These are phyloP conservation scores for Aspergillus hortae DNA, from an alignment of 2,329 filamentous ascomycete genomes.

Conservation along the genomic window DNA sequence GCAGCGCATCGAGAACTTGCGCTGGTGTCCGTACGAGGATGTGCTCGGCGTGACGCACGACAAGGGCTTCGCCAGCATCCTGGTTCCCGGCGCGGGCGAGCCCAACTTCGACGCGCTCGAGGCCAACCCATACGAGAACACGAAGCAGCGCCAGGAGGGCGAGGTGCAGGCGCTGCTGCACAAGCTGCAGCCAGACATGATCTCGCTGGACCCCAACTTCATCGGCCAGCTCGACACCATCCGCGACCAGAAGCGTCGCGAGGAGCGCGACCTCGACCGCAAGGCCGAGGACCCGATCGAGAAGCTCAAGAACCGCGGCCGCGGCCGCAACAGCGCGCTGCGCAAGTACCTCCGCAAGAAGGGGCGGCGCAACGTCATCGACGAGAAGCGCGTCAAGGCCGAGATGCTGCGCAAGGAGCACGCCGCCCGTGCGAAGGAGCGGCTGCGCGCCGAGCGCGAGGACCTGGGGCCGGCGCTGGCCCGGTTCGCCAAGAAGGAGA, in stretches of 20 bases:
- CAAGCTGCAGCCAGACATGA: constrained; percentile 96
- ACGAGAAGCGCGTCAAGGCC: constrained; percentile 85
- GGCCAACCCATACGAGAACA: constrained; percentile 90
- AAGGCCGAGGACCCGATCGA: constrained; percentile 58
- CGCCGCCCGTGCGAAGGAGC: constrained; percentile 66
- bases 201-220: constrained; percentile 86
- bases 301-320: constrained; percentile 68
- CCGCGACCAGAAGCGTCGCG: constrained; percentile 70
- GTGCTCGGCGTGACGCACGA: constrained; percentile 81
- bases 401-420: constrained; percentile 73
- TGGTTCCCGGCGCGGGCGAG: constrained; percentile 93
- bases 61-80: constrained; percentile 80
- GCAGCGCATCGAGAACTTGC: constrained; percentile 71
- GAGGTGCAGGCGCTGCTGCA: constrained; percentile 89
- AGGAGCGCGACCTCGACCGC: constrained; percentile 75
- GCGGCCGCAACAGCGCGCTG: constrained; percentile 85
- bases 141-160: constrained; percentile 84
- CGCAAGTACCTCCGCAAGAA: constrained; percentile 90
- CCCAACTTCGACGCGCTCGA: constrained; percentile 94
- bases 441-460: constrained; percentile 62
- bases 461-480: constrained; percentile 82
- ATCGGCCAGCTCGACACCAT: constrained; percentile 83
- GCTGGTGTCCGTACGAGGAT: constrained; percentile 95
- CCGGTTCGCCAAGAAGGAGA: constrained; percentile 72
- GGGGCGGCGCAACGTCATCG: constrained; percentile 87